These are phyloP conservation scores for Trametes versicolor DNA, from an alignment of 1,284 basidiomycete genomes.

Conservation along the genomic window DNA sequence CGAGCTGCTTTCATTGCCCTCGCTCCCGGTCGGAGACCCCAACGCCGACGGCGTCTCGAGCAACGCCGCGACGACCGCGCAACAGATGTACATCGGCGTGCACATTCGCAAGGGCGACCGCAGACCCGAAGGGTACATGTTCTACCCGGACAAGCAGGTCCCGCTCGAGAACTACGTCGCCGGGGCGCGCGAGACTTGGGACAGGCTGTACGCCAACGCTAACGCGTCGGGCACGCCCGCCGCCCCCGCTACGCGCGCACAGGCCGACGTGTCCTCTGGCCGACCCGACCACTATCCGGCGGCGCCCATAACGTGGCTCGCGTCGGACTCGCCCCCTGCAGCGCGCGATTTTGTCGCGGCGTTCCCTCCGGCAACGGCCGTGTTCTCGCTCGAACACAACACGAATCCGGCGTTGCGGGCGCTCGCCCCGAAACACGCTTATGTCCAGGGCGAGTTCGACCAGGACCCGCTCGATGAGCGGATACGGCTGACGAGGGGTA, in stretches of 20 bases:
- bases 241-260: background rate
- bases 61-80: slow-evolving; percentile 31
- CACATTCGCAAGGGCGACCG: slow-evolving; percentile 72
- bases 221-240: slow-evolving; percentile 26
- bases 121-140: slow-evolving; percentile 55
- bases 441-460: slow-evolving; percentile 64
- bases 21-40: slow-evolving; percentile 12
- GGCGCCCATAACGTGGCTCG: slow-evolving; percentile 58
- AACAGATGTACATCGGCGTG: slow-evolving; percentile 57
- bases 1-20: slow-evolving; percentile 41
- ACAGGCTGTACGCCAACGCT: slow-evolving; percentile 48
- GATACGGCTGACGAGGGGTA: slow-evolving; percentile 61
- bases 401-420: slow-evolving; percentile 52
- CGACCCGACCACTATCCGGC: slow-evolving; percentile 39
- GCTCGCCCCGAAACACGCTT: slow-evolving; percentile 62
- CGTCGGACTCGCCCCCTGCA: slow-evolving; percentile 64
- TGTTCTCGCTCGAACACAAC: slow-evolving; percentile 58
- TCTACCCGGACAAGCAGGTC: slow-evolving; percentile 53
- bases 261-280: slow-evolving; percentile 18
- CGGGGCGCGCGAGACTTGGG: slow-evolving; percentile 54
- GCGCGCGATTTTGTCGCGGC: slow-evolving; percentile 53
- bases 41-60: background rate
- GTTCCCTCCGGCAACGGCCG: slow-evolving; percentile 48
- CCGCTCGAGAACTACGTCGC: slow-evolving; percentile 59
- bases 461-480: slow-evolving; percentile 51